phyloP scores from a whole-genome alignment of 148 eudicot genomes.

The Pouteria glomerata region DNA sequence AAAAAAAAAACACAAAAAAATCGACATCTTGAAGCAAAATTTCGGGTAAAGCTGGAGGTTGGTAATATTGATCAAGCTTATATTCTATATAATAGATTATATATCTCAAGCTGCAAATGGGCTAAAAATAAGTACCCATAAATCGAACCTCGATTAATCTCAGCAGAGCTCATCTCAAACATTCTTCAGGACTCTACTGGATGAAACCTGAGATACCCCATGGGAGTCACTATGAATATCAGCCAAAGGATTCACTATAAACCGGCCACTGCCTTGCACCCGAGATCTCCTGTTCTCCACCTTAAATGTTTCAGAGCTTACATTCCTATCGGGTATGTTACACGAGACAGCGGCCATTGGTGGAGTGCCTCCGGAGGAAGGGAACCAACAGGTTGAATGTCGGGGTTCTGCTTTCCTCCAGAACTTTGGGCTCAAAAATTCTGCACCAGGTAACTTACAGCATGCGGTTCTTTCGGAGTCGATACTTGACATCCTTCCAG shows the following conservation, averaged over 20 bases:
- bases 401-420: conserved; percentile 56
- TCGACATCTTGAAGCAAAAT: not conserved
- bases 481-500: conserved; percentile 39
- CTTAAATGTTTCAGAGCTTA: conserved; percentile 19
- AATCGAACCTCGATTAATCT: not conserved
- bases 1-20: not conserved
- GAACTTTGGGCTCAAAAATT: conserved; percentile 69
- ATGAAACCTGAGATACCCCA: conserved; percentile 37
- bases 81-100: not conserved
- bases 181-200: not conserved
- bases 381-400: conserved; percentile 33
- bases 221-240: conserved; percentile 36
- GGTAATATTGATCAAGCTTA: not conserved
- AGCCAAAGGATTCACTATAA: conserved; percentile 80
- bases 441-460: conserved; percentile 58
- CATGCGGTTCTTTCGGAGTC: conserved; percentile 45
- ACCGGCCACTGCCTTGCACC: conserved; percentile 43
- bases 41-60: too few relatives aligned
- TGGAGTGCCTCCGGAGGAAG: conserved; percentile 31
- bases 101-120: not conserved
- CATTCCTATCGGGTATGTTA: conserved; percentile 22
- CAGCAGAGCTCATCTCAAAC: not conserved
- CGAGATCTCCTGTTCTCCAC: conserved; percentile 43
- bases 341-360: conserved; percentile 19
- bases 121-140: not conserved